Evolutionary conservation across 1,139 yeast species (phyloP), one percentile per base, ranked within the genome.

Genomic region (Blastobotrys raffinosifermentans): DNA sequence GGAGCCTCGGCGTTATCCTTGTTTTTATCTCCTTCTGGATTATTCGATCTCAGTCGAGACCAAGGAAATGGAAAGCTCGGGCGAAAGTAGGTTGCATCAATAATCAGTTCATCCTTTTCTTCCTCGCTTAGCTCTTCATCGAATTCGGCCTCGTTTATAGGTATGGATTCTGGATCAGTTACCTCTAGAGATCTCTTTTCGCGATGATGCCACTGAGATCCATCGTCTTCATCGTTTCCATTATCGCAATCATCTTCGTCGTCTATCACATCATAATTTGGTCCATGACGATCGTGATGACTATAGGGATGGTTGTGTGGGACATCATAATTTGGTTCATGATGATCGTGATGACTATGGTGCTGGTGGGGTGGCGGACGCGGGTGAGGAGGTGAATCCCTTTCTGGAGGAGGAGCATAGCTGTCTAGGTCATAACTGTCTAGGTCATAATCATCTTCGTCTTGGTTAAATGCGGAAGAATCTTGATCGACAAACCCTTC

Each of bases 161-260:
- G n/a, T n/a, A n/a, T 20, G 23, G 23, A 20, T 20, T 20, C 23
- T 20, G 23, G n/a, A 20, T 20, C 23, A 8, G 23, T 20, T 20
- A 20, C 23, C 23, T 20, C 23, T 8, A 8, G 9, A 20, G 23
- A 20, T 20, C 8, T 22, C n/a, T 35, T 29, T 9, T 25, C 19
- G 10, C n/a, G 16, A n/a, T 35, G 31, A 19, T 41, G 45, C 57
- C 57, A 53, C 16, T 43, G 49, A 9, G 54, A 46, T 4, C 60
- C 61, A 31, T 55, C 59, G 26, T 55, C 61, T 17, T 36, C 40
- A 31, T 56, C 60, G 21, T 56, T 54, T 6, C 60, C 60, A 34
- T 56, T 54, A 33, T 54, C 58, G 32, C 60, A 53, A 16, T 54
- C 59, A 17, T 47, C 54, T 16, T 52, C 51, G 21, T 47, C 43